Evolutionary conservation across 1,139 yeast species (phyloP).

Genomic region (Blastobotrys indianensis): DNA sequence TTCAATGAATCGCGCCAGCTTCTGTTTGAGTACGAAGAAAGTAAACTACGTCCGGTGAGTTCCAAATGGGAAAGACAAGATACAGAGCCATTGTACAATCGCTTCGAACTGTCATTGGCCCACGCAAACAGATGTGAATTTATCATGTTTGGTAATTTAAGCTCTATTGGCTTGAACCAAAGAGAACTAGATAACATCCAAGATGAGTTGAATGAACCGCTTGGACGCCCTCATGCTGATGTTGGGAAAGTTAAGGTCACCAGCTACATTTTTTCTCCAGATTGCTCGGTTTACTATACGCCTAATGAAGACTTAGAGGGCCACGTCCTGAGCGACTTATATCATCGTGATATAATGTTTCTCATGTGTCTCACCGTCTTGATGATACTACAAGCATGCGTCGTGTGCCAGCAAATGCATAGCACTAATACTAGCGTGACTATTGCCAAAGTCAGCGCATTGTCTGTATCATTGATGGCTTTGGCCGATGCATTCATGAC

Average conservation of each 20-base stretch:
- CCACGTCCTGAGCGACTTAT: constrained; percentile 47
- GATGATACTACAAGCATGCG: constrained; percentile 45
- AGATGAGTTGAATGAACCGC: constrained; percentile 61
- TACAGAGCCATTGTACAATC: constrained; percentile 23
- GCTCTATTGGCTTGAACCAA: constrained; percentile 48
- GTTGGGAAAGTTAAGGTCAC: constrained; percentile 53
- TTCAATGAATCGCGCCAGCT: constrained; percentile 40
- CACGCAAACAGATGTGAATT: constrained; percentile 56
- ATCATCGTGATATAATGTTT: constrained; percentile 41
- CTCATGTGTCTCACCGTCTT: constrained; percentile 45
- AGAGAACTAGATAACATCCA: constrained; percentile 59
- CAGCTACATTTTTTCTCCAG: constrained; percentile 76
- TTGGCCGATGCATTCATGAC: constrained; percentile 65
- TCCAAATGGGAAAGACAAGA: too few species aligned
- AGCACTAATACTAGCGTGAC: constrained; percentile 74
- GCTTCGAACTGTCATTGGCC: constrained; percentile 49
- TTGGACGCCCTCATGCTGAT: constrained; percentile 63
- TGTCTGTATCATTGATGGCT: constrained; percentile 51
- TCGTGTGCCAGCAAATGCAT: constrained; percentile 38
- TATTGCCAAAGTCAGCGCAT: constrained; percentile 61
- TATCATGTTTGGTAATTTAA: constrained; percentile 60
- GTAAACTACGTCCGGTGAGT: background rate
- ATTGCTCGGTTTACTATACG: constrained; percentile 62
- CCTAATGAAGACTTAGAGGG: constrained; percentile 46
- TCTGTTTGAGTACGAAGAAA: constrained; percentile 23